Evolutionary conservation across 805 yeast genomes (phyloP).

Genomic region (Aciculoconidium aculeatum): DNA sequence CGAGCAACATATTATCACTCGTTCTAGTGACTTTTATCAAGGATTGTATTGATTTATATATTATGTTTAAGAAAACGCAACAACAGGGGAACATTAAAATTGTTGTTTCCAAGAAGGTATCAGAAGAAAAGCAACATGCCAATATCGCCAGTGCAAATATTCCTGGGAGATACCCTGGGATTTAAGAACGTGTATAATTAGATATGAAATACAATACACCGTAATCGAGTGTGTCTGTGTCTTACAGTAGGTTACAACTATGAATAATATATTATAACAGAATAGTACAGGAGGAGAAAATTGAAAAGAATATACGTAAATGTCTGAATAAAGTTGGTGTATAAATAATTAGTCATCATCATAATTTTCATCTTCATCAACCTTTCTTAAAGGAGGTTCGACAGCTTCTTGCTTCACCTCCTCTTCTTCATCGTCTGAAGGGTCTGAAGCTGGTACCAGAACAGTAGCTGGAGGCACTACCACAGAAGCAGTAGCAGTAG

Average conservation of each 20-base stretch:
- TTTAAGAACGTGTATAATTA: background rate
- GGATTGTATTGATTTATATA: conserved; percentile 25
- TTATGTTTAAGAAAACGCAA: conserved; percentile 23
- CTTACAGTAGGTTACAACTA: background rate
- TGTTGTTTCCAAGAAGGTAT: conserved; percentile 7
- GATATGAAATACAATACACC: background rate
- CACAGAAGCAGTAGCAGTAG: conserved; percentile 4
- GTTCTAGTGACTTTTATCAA: conserved; percentile 28
- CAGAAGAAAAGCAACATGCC: background rate
- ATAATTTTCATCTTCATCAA: conserved; percentile 42
- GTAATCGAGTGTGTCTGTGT: background rate
- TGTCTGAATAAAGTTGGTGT: conserved; percentile 1
- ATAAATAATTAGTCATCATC: conserved; percentile 29
- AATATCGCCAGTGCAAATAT: background rate
- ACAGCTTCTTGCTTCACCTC: conserved; percentile 22
- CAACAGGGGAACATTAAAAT: conserved; percentile 25
- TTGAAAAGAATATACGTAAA: conserved; percentile 3
- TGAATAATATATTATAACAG: conserved; percentile 4
- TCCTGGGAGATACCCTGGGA: conserved; percentile 4
- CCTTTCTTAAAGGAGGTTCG: conserved; percentile 41
- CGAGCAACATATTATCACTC: conserved; percentile 29
- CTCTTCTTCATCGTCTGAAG: conserved; percentile 27
- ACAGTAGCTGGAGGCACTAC: conserved; percentile 6
- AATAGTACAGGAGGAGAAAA: conserved; percentile 7
- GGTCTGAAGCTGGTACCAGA: conserved; percentile 6